Evolutionary conservation across 2,329 filamentous ascomycete species (phyloP).

Genomic region (Cladobotryum protrusum): DNA sequence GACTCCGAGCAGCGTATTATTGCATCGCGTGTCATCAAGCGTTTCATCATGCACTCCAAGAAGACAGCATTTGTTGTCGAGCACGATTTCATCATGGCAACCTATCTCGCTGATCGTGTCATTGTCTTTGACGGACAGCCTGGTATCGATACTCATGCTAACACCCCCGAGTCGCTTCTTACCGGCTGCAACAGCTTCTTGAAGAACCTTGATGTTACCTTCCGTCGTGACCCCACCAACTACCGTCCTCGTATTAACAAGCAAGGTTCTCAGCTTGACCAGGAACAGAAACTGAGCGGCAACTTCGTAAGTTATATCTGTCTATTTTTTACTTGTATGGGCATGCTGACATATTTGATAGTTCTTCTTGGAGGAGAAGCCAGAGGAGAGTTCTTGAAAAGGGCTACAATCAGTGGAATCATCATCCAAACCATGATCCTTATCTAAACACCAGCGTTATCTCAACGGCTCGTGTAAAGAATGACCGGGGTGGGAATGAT

Average conservation of each 20-base stretch:
- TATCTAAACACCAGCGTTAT: constrained; percentile 42
- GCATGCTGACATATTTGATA: constrained; percentile 24
- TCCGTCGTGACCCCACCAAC: constrained; percentile 94
- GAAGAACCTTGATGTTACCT: constrained; percentile 95
- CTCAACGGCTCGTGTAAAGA: constrained; percentile 35
- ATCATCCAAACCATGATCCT: constrained; percentile 24
- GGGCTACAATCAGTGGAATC: constrained; percentile 33
- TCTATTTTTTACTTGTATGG: background rate
- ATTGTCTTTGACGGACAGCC: constrained; percentile 97
- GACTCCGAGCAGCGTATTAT: constrained; percentile 99
- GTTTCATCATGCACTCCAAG: constrained; percentile 99
- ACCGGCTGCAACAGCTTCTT: constrained; percentile 96
- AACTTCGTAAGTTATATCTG: constrained; percentile 68
- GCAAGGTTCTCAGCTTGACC: constrained; percentile 87
- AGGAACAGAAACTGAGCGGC: constrained; percentile 89
- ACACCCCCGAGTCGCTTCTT: constrained; percentile 82
- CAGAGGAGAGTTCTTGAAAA: constrained; percentile 55
- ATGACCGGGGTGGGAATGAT: constrained; percentile 23
- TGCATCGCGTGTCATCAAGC: constrained; percentile 94
- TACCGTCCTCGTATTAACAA: constrained; percentile 99
- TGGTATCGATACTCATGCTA: constrained; percentile 80
- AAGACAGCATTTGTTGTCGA: constrained; percentile 99
- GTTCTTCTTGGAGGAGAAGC: constrained; percentile 89
- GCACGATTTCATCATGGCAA: constrained; percentile 99
- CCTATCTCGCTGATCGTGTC: constrained; percentile 76